Evolutionary conservation across 306 rosid species (phyloP), one percentile per base, ranked within the genome.

Genomic region (Canavalia gladiata): DNA sequence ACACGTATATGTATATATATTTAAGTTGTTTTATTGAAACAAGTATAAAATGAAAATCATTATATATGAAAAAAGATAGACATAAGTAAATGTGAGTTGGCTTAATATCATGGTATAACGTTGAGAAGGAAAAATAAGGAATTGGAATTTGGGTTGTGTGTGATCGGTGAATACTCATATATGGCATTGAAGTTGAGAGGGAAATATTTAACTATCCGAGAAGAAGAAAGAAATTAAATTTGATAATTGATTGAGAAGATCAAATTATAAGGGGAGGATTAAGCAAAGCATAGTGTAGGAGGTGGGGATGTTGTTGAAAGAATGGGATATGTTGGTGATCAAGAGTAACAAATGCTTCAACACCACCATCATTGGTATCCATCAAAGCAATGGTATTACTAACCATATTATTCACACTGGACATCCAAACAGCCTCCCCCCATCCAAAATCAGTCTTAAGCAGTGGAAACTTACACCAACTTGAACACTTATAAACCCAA

Each of bases 381-480:
- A 80, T 73, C 87, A 84, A 80, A 8, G 86, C 81, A 46, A 88
- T 50, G 0, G 82, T 80, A 65, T 88, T 88, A 41, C 84, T 83
- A 33, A 68, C 88, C 6, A 80, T 0, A 3, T 68, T 82, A 69
- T 88, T 88, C 37, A 83, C 81, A 74, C 88, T 82, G 8, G 82
- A 64, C 57, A 5, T 42, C 91, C 91, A 88, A 64, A 75, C 70
- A 0, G 88, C 74, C 1, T 73, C 70, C 8, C 91, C 91, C 89
- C 89, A 88, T 9, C 89, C 91, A 65, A 82, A 85, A 55, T 88
- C 87, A 7, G 41, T 11, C 5, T 85, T 83, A 34, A 52, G 66
- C 77, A 88, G 2, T 0, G 87, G 82, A 77, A 76, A 83, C 12
- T 78, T 80, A 59, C 91, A 88, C 91, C 91, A 88, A 62, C 91